Evolutionary conservation across 2,329 filamentous ascomycete species (phyloP).

Genomic region (Epichloe elymi): DNA sequence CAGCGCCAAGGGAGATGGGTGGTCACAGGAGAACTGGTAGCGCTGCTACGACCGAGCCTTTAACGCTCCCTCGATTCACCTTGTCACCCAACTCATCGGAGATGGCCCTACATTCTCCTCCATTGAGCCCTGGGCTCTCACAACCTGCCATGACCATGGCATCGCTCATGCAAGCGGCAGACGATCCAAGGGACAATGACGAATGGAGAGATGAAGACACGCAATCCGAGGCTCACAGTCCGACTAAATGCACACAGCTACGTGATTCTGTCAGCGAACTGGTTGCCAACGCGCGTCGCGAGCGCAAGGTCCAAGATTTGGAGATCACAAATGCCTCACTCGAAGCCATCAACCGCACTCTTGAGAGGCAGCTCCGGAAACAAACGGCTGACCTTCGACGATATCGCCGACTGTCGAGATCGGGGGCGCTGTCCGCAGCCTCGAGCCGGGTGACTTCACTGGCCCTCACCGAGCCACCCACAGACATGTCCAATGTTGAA

Average conservation of each 20-base stretch:
- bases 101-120: slow-evolving; percentile 20
- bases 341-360: slow-evolving; percentile 83
- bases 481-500: slow-evolving; percentile 36
- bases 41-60: slow-evolving; percentile 22
- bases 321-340: slow-evolving; percentile 95
- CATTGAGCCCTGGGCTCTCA: slow-evolving; percentile 17
- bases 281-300: slow-evolving; percentile 76
- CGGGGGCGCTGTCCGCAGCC: slow-evolving; percentile 55
- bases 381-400: slow-evolving; percentile 79
- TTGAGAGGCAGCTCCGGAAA: slow-evolving; percentile 84
- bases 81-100: slow-evolving; percentile 21
- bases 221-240: slow-evolving; percentile 33
- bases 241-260: slow-evolving; percentile 40
- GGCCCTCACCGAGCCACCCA: slow-evolving; percentile 27
- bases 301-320: slow-evolving; percentile 89
- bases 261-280: slow-evolving; percentile 57
- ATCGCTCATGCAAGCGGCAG: slow-evolving; percentile 41
- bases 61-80: slow-evolving; percentile 21
- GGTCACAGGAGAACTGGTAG: slow-evolving; percentile 30
- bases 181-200: slow-evolving; percentile 30
- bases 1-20: slow-evolving; percentile 21
- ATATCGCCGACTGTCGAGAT: slow-evolving; percentile 72
- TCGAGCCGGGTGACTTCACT: slow-evolving; percentile 31
- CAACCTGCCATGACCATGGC: slow-evolving; percentile 35
- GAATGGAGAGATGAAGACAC: slow-evolving; percentile 16